Base-by-base conservation (phyloP, 768 basidiomycete genomes). In the Boletus rufocinnamomeus region DNA sequence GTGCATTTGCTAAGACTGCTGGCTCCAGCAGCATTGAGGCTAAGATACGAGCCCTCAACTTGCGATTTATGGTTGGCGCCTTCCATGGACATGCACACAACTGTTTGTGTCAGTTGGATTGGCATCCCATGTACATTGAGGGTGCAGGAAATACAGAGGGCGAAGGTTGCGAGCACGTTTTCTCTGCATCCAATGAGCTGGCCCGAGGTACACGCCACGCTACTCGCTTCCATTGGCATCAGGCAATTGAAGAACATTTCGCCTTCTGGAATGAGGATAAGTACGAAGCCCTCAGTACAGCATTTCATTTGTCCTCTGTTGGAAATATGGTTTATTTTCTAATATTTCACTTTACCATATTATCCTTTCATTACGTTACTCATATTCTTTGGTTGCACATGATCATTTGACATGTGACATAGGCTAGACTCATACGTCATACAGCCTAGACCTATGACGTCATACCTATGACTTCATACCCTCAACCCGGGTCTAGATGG, bases 71-170 rank as follows among this genome's bases (percentile, higher is more conserved):
- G 50, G 50, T 57, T 8, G 30, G 51, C 2, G 3, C 32, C 0
- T 63, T 63, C 3, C 55, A 63, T 25, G 32, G 59, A 0, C 55
- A 63, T 30, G 48, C 55, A 0, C 55, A 60, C 38, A 56, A 57
- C 19, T 27, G 9, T 0, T 0, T 7, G 5, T 63, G 49, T 14
- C 55, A 63, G 3, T 7, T 60, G 0, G 3, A 54, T 0, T 46
- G 49, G 43, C 62, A 60, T 44, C 59, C 49, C 0, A 34, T 54
- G 28, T 60, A 60, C 10, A 49, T 63, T 5, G 1, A 6, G 1
- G 59, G 59, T 0, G 27, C 38, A 11, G 59, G 62, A 0, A 17
- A 57, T 2, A 41, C 32, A 0, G 40, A 63, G 1, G 32, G 55
- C 3, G 55, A 57, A 28, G 52, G 51, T 0, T 63, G 54, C 8